Evolutionary conservation across 2,329 filamentous ascomycete species (phyloP).

Genomic region (Daldinia eschscholtzii): DNA sequence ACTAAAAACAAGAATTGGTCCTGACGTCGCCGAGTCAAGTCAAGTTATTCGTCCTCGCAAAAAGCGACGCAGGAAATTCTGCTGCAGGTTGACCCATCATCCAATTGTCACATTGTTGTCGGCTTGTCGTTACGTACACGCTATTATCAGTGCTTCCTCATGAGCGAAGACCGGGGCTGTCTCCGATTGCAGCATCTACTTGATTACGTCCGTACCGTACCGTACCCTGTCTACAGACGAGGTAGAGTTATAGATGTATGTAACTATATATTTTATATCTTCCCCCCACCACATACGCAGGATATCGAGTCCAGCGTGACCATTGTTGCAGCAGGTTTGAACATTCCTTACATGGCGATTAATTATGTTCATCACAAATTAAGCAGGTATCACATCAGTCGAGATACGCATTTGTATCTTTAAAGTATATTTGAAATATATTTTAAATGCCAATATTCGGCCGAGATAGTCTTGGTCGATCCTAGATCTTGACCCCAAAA

Average conservation of each 20-base stretch:
- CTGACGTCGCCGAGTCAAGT: conserved; percentile 30
- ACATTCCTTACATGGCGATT: not conserved
- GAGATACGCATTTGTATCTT: not conserved
- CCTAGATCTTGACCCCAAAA: conserved; percentile 17
- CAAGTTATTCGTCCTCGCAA: conserved; percentile 17
- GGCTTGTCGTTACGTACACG: conserved; percentile 19
- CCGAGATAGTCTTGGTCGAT: conserved; percentile 28
- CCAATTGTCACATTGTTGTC: conserved; percentile 26
- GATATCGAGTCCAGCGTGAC: conserved; percentile 6
- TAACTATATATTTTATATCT: conserved; percentile 14
- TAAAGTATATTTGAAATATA: not conserved
- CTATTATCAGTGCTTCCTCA: conserved; percentile 15
- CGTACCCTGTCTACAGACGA: not conserved
- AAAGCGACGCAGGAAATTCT: conserved; percentile 20
- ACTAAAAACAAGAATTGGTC: conserved; percentile 28
- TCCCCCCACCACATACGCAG: conserved; percentile 11
- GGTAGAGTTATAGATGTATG: conserved; percentile 18
- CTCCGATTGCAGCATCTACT: conserved; percentile 26
- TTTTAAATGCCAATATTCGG: conserved; percentile 27
- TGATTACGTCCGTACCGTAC: conserved; percentile 36
- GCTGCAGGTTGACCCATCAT: conserved; percentile 17
- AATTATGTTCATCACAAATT: not conserved
- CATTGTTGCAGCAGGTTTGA: conserved; percentile 6
- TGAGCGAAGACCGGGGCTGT: conserved; percentile 24
- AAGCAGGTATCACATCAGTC: not conserved